Conservation (phyloP, 345 rosid genomes). For the Heritiera fomes region DNA sequence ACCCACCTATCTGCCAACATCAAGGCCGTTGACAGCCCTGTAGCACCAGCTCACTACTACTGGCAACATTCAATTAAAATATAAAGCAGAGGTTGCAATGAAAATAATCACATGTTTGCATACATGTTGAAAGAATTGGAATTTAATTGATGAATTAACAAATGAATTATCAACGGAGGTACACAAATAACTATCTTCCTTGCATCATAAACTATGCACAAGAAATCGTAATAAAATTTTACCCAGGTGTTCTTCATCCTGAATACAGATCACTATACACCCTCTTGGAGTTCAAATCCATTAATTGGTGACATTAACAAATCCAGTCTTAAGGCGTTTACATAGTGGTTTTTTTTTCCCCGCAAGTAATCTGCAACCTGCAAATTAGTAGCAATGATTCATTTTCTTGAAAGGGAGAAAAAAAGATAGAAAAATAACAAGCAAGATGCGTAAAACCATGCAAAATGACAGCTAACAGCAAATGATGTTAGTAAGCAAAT, state of each 20-base stretch:
- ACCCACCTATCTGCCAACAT: neutral
- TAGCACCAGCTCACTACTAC: neutral
- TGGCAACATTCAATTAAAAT: neutral
- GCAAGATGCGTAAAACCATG: neutral
- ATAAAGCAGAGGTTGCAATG: neutral
- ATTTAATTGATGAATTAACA: neutral
- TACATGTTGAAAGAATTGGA: neutral
- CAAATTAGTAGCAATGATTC: neutral
- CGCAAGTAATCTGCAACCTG: neutral
- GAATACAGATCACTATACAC: neutral
- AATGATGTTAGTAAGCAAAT: neutral
- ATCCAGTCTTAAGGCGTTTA: neutral
- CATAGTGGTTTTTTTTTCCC: neutral
- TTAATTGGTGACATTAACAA: neutral
- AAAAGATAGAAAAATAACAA: neutral
- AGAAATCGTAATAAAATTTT: conserved; percentile 1
- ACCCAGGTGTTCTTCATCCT: neutral
- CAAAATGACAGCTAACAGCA: neutral
- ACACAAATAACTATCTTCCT: neutral
- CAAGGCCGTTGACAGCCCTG: neutral
- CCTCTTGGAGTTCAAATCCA: neutral
- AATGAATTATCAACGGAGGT: neutral
- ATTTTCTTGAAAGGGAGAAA: neutral
- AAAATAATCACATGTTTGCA: neutral
- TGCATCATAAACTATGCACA: neutral